phyloP scores from a whole-genome alignment of 345 rosid genomes.

The Aquilaria sinensis region DNA sequence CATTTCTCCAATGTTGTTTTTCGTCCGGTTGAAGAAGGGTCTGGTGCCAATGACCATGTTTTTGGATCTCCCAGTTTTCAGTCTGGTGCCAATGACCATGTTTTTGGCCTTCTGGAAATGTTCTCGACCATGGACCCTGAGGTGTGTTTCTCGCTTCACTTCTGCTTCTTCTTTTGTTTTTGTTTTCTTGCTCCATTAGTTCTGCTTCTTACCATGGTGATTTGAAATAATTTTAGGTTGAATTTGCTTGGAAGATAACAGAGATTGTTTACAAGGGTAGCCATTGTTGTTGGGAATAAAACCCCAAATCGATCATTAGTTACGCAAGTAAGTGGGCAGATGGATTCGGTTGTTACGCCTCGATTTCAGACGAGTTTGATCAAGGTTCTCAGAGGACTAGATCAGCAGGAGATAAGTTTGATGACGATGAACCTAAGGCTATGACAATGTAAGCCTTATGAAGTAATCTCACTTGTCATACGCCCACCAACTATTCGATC shows the following conservation, averaged over 20 bases:
- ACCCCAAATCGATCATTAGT: slow-evolving; percentile 41
- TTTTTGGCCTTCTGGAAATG: slow-evolving; percentile 29
- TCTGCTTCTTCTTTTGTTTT: not conserved
- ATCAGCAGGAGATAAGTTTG: slow-evolving; percentile 55
- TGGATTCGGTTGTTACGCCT: slow-evolving; percentile 61
- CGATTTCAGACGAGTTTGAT: slow-evolving; percentile 71
- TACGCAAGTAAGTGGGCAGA: slow-evolving; percentile 34
- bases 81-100: slow-evolving; percentile 38
- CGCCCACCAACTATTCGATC: too few relatives aligned
- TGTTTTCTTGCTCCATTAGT: too few relatives aligned
- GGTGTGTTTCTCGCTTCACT: slow-evolving; percentile 24
- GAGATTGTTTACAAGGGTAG: slow-evolving; percentile 89
- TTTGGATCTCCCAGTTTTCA: slow-evolving; percentile 37
- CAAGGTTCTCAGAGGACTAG: slow-evolving; percentile 50
- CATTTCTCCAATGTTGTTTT: not conserved
- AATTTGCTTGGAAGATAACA: slow-evolving; percentile 27
- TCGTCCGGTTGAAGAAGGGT: not conserved
- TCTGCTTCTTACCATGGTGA: too few relatives aligned
- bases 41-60: slow-evolving; percentile 15
- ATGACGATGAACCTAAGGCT: slow-evolving; percentile 75
- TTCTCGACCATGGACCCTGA: slow-evolving; percentile 50
- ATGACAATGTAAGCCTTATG: slow-evolving; percentile 63
- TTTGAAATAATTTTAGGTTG: not conserved
- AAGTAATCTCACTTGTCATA: not conserved
- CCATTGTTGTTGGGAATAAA: slow-evolving; percentile 30